Percentiles rank a stretch among this genome's conserved stretches.
Evolutionary conservation across 176 grass and related monocot species (phyloP).

Genomic region (Musa schizocarpa): DNA sequence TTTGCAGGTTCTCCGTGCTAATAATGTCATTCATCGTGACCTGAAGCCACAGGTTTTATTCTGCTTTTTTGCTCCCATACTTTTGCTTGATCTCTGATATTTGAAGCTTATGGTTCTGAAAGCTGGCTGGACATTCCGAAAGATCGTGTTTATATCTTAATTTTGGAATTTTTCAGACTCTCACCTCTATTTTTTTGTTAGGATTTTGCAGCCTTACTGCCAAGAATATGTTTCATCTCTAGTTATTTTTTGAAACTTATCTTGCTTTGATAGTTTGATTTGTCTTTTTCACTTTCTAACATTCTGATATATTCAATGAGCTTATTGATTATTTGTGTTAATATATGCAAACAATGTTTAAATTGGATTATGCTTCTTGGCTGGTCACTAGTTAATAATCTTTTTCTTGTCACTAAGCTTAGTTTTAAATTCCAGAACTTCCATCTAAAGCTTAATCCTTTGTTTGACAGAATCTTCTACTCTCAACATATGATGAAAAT

Average conservation of each 20-base stretch:
- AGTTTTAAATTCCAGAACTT: slow-evolving; percentile 4
- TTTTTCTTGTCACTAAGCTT: not conserved
- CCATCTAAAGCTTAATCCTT: slow-evolving; percentile 22
- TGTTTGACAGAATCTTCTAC: slow-evolving; percentile 78
- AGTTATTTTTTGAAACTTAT: too few relatives aligned
- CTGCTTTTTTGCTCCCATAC: not conserved
- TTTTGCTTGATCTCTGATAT: not conserved
- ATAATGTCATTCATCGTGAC: slow-evolving; percentile 89
- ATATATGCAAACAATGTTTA: not conserved
- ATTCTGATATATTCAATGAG: not conserved
- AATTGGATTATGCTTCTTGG: not conserved
- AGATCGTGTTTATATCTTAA: too few relatives aligned
- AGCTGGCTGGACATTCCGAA: too few relatives aligned
- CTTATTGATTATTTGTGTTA: not conserved
- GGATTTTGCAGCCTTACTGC: not conserved
- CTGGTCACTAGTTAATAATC: not conserved
- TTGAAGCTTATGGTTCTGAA: not conserved
- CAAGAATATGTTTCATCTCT: too few relatives aligned
- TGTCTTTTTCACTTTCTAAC: not conserved
- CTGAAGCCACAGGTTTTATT: slow-evolving; percentile 80
- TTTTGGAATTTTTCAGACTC: not conserved
- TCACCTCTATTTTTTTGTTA: not conserved
- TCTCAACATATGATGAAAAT: slow-evolving; percentile 57
- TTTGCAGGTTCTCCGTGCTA: slow-evolving; percentile 68
- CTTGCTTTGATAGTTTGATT: not conserved